Base-by-base conservation (phyloP, 1,284 basidiomycete species). In the Trametes pubescens region DNA sequence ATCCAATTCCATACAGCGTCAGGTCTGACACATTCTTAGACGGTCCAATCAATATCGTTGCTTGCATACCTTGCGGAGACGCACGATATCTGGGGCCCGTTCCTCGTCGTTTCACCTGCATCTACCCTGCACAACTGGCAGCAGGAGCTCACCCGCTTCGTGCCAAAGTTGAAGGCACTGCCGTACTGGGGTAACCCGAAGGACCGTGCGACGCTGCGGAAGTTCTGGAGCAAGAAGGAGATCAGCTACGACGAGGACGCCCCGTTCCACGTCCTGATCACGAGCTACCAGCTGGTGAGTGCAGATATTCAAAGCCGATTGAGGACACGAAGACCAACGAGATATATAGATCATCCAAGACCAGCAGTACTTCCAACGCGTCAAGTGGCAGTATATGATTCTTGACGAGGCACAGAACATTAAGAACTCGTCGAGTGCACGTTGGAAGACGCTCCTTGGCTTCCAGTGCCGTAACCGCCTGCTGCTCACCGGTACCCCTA, bases 361-460 rank as follows among this genome's bases (percentile, higher is more conserved):
- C 77, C 96, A 98, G 73, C 96, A 98, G 75, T 99, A 99, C 79
- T 98, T 99, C 78, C 94, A 98, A 76, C 88, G 93, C 40, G 91
- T 99, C 72, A 98, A 96, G 75, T 99, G 98, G 98, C 98, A 99
- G 80, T 99, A 99, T 77, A 99, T 99, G 98, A 90, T 99, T 63
- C 85, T 99, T 14, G 98, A 99, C 74, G 98, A 99, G 79, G 98
- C 98, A 11, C 98, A 99, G 79, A 99, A 99, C 64, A 99, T 99
- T 86, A 99, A 99, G 84, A 98, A 96, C 72, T 96, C 97, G 13
- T 90, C 92, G n/a, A 96, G 94, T 78, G 94, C 94, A 29, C 88
- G 98, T 53, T 99, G 98, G 98, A 99, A 99, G 81, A 98, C 97
- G 10, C 82, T 99, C 21, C 86, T 99, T 40, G 93, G 95, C 21